These are phyloP conservation scores for Cymbopogon flexuosus DNA, from an alignment of 202 grass and related monocot species.

Conservation along the genomic window DNA sequence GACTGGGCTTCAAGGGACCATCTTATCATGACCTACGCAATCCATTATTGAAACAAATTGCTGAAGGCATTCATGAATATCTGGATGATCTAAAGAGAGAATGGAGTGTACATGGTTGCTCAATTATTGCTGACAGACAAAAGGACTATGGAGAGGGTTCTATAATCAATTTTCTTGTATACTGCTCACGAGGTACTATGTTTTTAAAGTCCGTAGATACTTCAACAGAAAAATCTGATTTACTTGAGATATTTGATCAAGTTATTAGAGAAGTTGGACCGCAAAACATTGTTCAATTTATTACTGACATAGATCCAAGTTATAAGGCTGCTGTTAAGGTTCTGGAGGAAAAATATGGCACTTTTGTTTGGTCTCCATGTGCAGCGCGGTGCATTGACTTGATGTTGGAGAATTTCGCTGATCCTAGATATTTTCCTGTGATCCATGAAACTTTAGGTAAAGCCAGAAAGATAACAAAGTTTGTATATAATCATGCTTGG, in stretches of 20 bases:
- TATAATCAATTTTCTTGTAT: conserved; percentile 66
- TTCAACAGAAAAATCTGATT: conserved; percentile 31
- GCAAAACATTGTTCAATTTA: conserved; percentile 65
- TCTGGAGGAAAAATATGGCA: conserved; percentile 51
- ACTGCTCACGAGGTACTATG: conserved; percentile 51
- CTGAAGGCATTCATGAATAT: conserved; percentile 47
- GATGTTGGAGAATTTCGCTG: conserved; percentile 64
- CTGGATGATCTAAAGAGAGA: conserved; percentile 51
- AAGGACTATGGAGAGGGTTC: conserved; percentile 14
- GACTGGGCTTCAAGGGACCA: conserved; percentile 50
- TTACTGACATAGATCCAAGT: conserved; percentile 47
- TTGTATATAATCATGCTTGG: conserved; percentile 73
- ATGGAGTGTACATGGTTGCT: conserved; percentile 55
- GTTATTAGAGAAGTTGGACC: conserved; percentile 62
- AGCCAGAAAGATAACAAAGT: conserved; percentile 58
- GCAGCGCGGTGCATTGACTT: conserved; percentile 57
- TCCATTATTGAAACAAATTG: conserved; percentile 46
- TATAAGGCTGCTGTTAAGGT: conserved; percentile 50
- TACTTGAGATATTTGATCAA: conserved; percentile 61
- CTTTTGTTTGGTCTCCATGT: conserved; percentile 72
- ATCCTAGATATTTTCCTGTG: conserved; percentile 64
- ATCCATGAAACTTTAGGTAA: conserved; percentile 57
- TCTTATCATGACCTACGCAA: conserved; percentile 60
- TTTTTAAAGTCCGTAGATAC: conserved; percentile 70
- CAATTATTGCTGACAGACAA: conserved; percentile 46